Percentiles rank a stretch among this genome's conserved stretches.
Evolutionary conservation across 2,329 filamentous ascomycete species (phyloP).

Genomic region (Lasiodiplodia sp.): DNA sequence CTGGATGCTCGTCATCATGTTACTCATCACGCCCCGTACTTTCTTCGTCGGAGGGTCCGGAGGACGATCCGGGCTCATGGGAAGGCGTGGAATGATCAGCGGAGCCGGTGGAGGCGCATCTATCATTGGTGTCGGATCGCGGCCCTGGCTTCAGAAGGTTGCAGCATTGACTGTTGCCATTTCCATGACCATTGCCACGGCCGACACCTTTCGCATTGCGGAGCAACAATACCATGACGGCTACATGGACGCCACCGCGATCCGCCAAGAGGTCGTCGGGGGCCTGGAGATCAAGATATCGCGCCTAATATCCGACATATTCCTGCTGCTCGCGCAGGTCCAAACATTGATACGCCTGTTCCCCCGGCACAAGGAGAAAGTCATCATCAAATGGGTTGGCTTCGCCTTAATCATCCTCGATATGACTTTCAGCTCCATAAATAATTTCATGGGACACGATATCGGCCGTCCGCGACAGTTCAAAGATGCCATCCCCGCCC

Average conservation of each 20-base stretch:
- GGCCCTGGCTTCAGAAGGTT: slow-evolving; percentile 87
- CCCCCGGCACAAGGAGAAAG: slow-evolving; percentile 94
- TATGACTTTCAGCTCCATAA: slow-evolving; percentile 87
- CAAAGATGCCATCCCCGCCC: slow-evolving; percentile 85
- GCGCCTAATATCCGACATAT: slow-evolving; percentile 92
- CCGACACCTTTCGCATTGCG: slow-evolving; percentile 86
- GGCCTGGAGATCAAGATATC: slow-evolving; percentile 88
- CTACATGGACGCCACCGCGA: slow-evolving; percentile 76
- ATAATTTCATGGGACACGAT: slow-evolving; percentile 76
- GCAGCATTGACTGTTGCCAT: slow-evolving; percentile 72
- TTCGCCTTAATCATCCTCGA: slow-evolving; percentile 93
- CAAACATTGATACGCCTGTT: slow-evolving; percentile 96
- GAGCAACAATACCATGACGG: slow-evolving; percentile 80
- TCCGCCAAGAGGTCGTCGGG: slow-evolving; percentile 82
- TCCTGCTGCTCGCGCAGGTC: slow-evolving; percentile 96
- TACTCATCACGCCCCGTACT: slow-evolving; percentile 92
- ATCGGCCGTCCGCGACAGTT: slow-evolving; percentile 75
- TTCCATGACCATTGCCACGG: slow-evolving; percentile 91
- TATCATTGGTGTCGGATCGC: slow-evolving; percentile 84
- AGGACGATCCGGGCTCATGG: slow-evolving; percentile 74
- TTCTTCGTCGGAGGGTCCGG: slow-evolving; percentile 81
- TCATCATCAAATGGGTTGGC: slow-evolving; percentile 98
- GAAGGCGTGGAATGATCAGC: slow-evolving; percentile 83
- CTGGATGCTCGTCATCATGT: slow-evolving; percentile 91
- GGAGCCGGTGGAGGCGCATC: slow-evolving; percentile 68